Evolutionary conservation across 83 land plant genomes (phyloP), one percentile per base, ranked within the genome.

Genomic region (Picea abies): DNA sequence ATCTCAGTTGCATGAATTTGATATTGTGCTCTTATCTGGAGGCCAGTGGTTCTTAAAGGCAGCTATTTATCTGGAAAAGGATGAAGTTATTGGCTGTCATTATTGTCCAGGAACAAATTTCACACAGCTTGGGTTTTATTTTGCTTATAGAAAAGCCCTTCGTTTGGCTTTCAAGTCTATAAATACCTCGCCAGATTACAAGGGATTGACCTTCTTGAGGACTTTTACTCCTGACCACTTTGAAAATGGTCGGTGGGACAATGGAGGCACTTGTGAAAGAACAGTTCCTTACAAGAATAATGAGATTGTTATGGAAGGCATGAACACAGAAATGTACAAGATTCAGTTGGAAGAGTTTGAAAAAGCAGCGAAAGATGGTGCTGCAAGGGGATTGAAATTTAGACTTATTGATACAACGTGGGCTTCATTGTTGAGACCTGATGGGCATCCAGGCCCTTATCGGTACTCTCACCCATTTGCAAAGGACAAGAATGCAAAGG

Each of bases 401-500:
- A 80, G 85, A 80, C 60, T 92, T 23, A 62, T 89, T 29, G 88
- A 89, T 52, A 86, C 85, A 4, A 87, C 92, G 3, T 80, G 78
- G 77, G 85, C 88, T 5, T 87, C 85, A 83, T 60, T 89, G 47
- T 25, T 92, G 85, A 87, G 95, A 72, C 95, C 95, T 14, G 95
- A 92, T 80, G 95, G 91, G 19, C 95, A 92, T 69, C 95, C 95
- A 15, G 86, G 87, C 26, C 68, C 81, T 32, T 87, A 92, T 73
- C 82, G 93, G 35, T 85, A 91, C 20, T 61, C 58, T 25, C 69
- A 81, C 37, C 86, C 86, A 25, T 84, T 81, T 70, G 79, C 86
- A 81, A 82, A 82, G 16, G 60, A 84, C 63, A 82, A 82, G 29
- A 84, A 83, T 44, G 82, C 80, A 72, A 83, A 84, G 25, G 49